Evolutionary conservation across 306 rosid genomes (phyloP).

Genomic region (Sicyos edulis): DNA sequence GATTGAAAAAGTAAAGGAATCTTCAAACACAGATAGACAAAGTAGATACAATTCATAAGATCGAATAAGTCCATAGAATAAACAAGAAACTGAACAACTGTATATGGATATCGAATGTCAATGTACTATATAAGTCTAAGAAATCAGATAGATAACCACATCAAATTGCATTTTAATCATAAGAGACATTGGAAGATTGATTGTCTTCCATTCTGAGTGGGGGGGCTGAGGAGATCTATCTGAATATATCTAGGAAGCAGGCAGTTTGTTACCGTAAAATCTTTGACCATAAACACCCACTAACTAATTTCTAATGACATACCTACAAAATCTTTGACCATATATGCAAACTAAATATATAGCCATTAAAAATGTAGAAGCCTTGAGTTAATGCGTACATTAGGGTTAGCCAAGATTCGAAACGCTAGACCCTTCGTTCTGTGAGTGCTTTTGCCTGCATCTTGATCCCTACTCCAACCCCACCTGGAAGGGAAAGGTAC

Average conservation of each 20-base stretch:
- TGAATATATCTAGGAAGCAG: background rate
- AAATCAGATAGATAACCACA: background rate
- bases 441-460: conserved; percentile 33
- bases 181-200: background rate
- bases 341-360: conserved; percentile 33
- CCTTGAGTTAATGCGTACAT: conserved; percentile 48
- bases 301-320: conserved; percentile 28
- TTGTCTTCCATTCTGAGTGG: background rate
- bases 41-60: background rate
- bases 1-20: too few relatives aligned
- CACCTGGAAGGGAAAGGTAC: conserved; percentile 43
- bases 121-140: background rate
- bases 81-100: background rate
- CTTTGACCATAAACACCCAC: background rate
- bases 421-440: conserved; percentile 60
- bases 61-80: background rate
- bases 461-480: conserved; percentile 59
- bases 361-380: conserved; percentile 36
- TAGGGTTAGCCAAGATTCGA: conserved; percentile 59
- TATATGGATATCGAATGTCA: too few relatives aligned
- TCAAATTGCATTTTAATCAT: background rate
- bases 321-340: conserved; percentile 37
- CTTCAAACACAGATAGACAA: background rate
- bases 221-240: background rate
- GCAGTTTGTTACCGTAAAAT: too few relatives aligned